Conservation (phyloP, 306 rosid species). For the Vigna mungo region DNA sequence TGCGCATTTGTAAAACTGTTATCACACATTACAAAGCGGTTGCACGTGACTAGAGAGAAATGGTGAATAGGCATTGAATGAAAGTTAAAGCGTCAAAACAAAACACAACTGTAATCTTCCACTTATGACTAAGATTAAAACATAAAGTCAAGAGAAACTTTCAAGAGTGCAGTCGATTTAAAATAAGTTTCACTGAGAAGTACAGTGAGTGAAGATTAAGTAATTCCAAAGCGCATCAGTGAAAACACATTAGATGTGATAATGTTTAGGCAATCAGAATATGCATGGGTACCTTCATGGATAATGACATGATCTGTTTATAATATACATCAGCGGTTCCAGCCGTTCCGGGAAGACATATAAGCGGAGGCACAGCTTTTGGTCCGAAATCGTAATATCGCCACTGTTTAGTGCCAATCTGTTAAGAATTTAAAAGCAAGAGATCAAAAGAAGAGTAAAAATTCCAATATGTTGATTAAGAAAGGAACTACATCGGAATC, state of each 20-base stretch:
- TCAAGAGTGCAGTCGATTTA: not conserved
- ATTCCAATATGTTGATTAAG: not conserved
- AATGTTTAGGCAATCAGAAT: not conserved
- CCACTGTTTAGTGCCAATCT: constrained; percentile 99
- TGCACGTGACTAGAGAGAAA: too few species aligned
- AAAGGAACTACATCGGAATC: not conserved
- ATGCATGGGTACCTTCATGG: constrained; percentile 77
- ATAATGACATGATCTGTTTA: constrained; percentile 93
- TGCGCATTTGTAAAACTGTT: too few species aligned
- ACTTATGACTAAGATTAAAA: not conserved
- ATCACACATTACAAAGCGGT: too few species aligned
- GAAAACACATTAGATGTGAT: constrained; percentile 24
- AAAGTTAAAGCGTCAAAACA: not conserved
- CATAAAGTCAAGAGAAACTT: not conserved
- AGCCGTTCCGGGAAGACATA: constrained; percentile 97
- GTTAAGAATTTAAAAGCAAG: constrained; percentile 23
- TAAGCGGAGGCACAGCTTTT: constrained; percentile 90
- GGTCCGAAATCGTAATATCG: constrained; percentile 99
- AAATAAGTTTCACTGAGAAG: not conserved
- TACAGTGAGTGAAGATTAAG: not conserved
- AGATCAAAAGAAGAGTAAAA: not conserved
- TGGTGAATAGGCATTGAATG: too few species aligned
- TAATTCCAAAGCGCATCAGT: not conserved
- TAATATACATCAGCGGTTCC: constrained; percentile 98
- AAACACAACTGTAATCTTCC: not conserved